phyloP scores from a whole-genome alignment of 1,284 basidiomycete genomes.

The Tylopilus sp. region DNA sequence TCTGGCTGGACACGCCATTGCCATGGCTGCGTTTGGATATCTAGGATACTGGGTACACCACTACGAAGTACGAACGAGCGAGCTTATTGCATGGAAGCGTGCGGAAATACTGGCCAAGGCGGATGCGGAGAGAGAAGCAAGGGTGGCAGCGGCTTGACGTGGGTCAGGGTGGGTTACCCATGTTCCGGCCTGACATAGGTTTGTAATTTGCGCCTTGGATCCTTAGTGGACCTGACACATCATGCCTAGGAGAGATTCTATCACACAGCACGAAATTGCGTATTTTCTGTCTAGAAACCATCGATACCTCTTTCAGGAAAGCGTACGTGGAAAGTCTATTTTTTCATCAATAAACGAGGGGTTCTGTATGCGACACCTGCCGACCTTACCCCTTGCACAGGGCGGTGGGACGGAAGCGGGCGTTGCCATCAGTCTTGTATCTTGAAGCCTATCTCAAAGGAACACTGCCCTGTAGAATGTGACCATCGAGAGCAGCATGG shows the following conservation, averaged over 20 bases:
- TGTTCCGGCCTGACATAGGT: slow-evolving; percentile 17
- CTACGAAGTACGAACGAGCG: slow-evolving; percentile 58
- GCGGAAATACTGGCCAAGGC: slow-evolving; percentile 46
- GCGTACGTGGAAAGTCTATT: neutral
- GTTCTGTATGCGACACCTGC: slow-evolving; percentile 2
- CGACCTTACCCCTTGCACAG: neutral
- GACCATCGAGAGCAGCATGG: slow-evolving; percentile 10
- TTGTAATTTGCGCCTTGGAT: slow-evolving; percentile 13
- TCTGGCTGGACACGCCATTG: slow-evolving; percentile 57
- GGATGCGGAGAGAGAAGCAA: slow-evolving; percentile 27
- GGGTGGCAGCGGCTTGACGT: slow-evolving; percentile 21
- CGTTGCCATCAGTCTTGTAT: neutral
- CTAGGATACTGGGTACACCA: slow-evolving; percentile 65
- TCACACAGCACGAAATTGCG: slow-evolving; percentile 8
- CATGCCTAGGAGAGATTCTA: slow-evolving; percentile 10
- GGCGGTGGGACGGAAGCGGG: neutral
- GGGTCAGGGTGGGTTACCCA: neutral
- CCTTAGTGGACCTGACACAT: slow-evolving; percentile 11
- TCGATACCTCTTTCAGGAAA: slow-evolving; percentile 13
- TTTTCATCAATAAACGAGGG: slow-evolving; percentile 1
- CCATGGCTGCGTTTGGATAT: slow-evolving; percentile 66
- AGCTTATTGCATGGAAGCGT: slow-evolving; percentile 58
- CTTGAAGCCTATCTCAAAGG: neutral
- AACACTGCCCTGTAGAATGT: neutral
- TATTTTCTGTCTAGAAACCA: slow-evolving; percentile 21